Base-by-base conservation (phyloP, 192 early-diverging fungal species). In the Coemansia sp. region DNA sequence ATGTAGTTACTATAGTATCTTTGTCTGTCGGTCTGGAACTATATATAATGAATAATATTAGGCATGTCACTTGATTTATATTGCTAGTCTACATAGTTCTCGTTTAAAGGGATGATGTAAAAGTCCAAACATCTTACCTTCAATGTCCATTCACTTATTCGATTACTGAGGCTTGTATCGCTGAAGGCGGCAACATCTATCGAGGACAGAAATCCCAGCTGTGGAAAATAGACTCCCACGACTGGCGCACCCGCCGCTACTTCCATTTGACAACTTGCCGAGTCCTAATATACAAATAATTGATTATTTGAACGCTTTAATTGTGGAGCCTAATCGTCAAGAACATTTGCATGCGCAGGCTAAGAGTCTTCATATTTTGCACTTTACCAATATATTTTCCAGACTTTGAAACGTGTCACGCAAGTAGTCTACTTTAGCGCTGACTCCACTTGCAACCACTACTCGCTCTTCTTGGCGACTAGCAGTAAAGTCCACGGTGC, bases 1-100 rank as follows among this genome's bases (percentile, higher is more conserved):
- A 80, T 63, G 4, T 43, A 49, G 36, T 80, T 80, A 43, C 75
- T 80, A 55, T 71, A 80, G 34, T 80, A 80, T 11, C 65, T 65
- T 32, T 80, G 78, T 48, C 67, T 68, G 56, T 80, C 78, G 5
- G 78, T 75, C 32, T 80, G 78, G 46, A 80, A 80, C 73, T 79
- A 73, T 36, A 29, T 29, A 29, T 29, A 29, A 29, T 29, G 29
- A 29, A 29, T 1, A 29, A 29, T 29, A 2, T 1, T 29, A 29
- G 29, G 3, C 29, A 29, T 3, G 5, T 11, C 38, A 6, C 38
- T 40, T 10, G 38, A 7, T 40, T 40, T 40, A 40, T 40, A 40
- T 2, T 40, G 5, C 38, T 1, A 40, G 38, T 40, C 11, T 11
- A 1, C 11, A 40, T 40, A 40, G 38, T 40, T 3, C 38, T 6